Conservation (phyloP, 2,329 filamentous ascomycete species). For the Colletotrichum coccodes region DNA sequence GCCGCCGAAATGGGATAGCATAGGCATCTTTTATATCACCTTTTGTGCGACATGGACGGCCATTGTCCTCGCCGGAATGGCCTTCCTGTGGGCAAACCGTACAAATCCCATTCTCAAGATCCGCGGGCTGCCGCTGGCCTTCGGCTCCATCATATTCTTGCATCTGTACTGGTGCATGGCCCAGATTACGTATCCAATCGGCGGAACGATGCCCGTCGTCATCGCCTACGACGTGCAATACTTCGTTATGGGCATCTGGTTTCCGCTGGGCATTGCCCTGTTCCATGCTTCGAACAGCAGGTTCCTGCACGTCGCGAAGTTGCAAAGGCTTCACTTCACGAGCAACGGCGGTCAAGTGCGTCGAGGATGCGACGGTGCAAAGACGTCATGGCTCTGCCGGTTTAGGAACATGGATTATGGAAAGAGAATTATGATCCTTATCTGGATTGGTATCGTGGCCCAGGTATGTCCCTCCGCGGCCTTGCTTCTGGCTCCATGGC, state of each 20-base stretch:
- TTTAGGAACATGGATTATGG: constrained; percentile 48
- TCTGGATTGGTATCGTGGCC: constrained; percentile 57
- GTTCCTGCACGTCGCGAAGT: constrained; percentile 59
- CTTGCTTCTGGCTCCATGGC: background rate
- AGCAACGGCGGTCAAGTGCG: background rate
- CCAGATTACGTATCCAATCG: constrained; percentile 54
- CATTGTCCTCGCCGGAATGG: constrained; percentile 46
- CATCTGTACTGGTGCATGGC: constrained; percentile 51
- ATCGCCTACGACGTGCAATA: constrained; percentile 61
- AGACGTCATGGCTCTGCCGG: constrained; percentile 45
- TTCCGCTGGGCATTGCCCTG: constrained; percentile 66
- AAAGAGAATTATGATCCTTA: constrained; percentile 53
- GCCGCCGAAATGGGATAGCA: constrained; percentile 39
- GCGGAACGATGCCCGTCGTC: constrained; percentile 49
- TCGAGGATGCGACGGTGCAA: constrained; percentile 38
- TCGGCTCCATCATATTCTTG: constrained; percentile 49
- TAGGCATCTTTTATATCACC: constrained; percentile 43
- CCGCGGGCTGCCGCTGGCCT: constrained; percentile 52
- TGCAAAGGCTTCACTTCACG: constrained; percentile 49
- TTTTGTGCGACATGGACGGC: constrained; percentile 41
- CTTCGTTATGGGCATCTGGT: constrained; percentile 68
- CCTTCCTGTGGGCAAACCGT: constrained; percentile 45
- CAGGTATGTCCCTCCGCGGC: constrained; percentile 50
- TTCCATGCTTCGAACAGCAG: constrained; percentile 67
- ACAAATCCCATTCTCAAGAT: constrained; percentile 49